Conservation (phyloP, 305 asterid genomes). For the Coffea humblotiana region DNA sequence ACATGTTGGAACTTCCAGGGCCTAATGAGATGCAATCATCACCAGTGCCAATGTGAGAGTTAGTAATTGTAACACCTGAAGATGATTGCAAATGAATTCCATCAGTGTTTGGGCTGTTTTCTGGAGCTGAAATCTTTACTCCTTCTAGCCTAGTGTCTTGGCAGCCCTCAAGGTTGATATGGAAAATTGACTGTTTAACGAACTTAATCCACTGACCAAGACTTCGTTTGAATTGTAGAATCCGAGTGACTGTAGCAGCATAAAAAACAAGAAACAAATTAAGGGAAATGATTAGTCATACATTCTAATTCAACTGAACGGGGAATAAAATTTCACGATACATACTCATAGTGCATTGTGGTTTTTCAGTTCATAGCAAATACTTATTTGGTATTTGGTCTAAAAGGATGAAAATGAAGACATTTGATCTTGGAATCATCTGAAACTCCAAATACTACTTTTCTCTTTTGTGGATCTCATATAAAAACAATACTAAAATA, state of each 20-base stretch:
- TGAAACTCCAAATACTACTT: too few relatives aligned
- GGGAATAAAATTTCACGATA: too few relatives aligned
- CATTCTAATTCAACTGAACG: too few relatives aligned
- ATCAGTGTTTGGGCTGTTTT: slow-evolving; percentile 29
- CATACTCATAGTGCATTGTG: too few relatives aligned
- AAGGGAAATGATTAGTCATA: background rate
- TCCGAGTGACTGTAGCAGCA: slow-evolving; percentile 5
- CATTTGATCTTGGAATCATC: too few relatives aligned
- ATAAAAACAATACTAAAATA: too few relatives aligned
- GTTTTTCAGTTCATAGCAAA: too few relatives aligned
- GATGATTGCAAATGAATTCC: slow-evolving; percentile 27
- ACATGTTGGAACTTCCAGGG: slow-evolving; percentile 6
- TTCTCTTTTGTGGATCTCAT: too few relatives aligned
- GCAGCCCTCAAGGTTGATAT: slow-evolving; percentile 10
- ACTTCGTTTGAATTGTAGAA: slow-evolving; percentile 24
- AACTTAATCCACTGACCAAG: slow-evolving; percentile 10
- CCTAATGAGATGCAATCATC: slow-evolving; percentile 25
- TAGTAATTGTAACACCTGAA: slow-evolving; percentile 18
- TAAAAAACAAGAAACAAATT: too few relatives aligned
- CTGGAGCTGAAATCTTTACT: slow-evolving; percentile 25
- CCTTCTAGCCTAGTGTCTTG: slow-evolving; percentile 16
- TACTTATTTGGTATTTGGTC: too few relatives aligned
- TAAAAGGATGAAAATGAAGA: too few relatives aligned
- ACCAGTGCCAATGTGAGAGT: slow-evolving; percentile 24
- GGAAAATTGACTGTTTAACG: slow-evolving; percentile 30